Evolutionary conservation across 257 asterid species (phyloP), one percentile per base, ranked within the genome.

Genomic region (Salvia rosmarinus): DNA sequence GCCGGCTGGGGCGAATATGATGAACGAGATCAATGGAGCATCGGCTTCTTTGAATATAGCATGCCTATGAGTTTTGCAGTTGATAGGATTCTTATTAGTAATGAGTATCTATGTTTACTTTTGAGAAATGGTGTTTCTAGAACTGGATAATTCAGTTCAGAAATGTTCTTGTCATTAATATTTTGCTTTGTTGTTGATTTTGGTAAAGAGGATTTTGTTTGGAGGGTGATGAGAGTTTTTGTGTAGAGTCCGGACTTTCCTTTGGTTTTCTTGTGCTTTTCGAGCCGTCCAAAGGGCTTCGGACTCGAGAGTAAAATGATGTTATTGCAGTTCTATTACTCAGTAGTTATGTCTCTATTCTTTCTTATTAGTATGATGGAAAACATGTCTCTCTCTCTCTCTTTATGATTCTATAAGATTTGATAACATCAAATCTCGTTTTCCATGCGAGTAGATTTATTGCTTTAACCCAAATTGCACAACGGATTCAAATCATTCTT

Each of bases 31-130:
- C 65, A 69, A 68, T 6, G 84, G 80, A 39, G 35, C 89, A 19
- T 67, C 68, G 39, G 42, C 70, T 64, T 44, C 95, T 78, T 89
- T 88, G 74, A 80, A 89, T 70, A 86, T 85, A 19, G 88, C 88
- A 43, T 94, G 96, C 99, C 96, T 83, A 62, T 94, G 81, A 91
- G 85, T 89, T 91, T 94, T 94, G 96, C 95, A 90, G 88, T 60
- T 62, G 35, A n/a, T 42, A 70, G 71, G 67, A 57, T 11, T 5
- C 5, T n/a, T 9, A 25, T 12, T 56, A 28, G 6, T 51, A 9
- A 1, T 47, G 19, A 19, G 3, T 11, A 2, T 54, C 21, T 4
- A 39, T 39, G 44, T 39, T 39, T 39, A 37, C 12, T 9, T 39
- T 39, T 8, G 10, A 6, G 44, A 37, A 37, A 37, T 39, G 44